These are phyloP conservation scores for Capsicum chinense DNA, from an alignment of 257 asterid species.

Conservation along the genomic window DNA sequence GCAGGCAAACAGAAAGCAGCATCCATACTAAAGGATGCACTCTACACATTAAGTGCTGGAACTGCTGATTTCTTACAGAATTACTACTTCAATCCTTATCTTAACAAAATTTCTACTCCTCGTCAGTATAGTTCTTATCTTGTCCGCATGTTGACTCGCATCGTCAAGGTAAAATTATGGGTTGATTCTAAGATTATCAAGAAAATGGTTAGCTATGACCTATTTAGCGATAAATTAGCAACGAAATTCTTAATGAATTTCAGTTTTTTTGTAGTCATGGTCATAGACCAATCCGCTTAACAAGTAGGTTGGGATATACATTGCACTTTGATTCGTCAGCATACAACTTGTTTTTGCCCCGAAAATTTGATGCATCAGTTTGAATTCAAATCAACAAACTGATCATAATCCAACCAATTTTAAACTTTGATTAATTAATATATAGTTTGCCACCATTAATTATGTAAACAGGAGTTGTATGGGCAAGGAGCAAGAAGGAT, in stretches of 20 bases:
- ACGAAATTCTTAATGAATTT: no score
- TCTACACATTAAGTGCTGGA: constrained; percentile 70
- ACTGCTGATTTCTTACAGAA: constrained; percentile 87
- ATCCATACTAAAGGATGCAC: constrained; percentile 56
- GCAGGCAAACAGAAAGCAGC: constrained; percentile 66
- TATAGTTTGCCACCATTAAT: not conserved
- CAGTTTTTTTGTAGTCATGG: not conserved
- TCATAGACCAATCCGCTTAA: no score
- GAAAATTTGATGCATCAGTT: not conserved
- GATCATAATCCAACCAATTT: no score
- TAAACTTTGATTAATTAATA: not conserved
- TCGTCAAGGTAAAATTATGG: constrained; percentile 56
- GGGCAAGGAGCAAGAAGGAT: constrained; percentile 86
- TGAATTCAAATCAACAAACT: no score
- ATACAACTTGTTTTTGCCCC: no score
- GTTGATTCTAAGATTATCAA: no score
- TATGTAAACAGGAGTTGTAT: constrained; percentile 52
- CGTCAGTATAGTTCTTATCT: constrained; percentile 76
- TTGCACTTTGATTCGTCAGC: not conserved
- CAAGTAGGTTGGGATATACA: no score
- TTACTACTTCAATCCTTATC: constrained; percentile 75
- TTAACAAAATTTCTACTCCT: constrained; percentile 66
- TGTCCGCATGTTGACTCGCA: constrained; percentile 52
- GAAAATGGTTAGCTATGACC: not conserved
- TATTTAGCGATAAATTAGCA: not conserved